Percentiles rank a stretch among this genome's conserved stretches.
Evolutionary conservation across 2,329 filamentous ascomycete genomes (phyloP).

Genomic region (Neonectria neomacrospora): DNA sequence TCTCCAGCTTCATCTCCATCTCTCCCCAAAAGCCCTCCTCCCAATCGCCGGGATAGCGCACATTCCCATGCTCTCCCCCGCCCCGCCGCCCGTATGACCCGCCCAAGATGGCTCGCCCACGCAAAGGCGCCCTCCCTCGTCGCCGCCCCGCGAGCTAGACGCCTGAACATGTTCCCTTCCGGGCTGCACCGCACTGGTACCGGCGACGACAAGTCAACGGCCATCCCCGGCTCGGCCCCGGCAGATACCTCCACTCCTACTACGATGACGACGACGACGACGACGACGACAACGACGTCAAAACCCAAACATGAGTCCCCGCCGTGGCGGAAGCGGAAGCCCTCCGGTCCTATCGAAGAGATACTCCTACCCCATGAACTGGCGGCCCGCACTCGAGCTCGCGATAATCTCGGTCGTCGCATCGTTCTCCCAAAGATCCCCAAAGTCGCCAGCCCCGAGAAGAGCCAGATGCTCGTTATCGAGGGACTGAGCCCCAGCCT

Average conservation of each 20-base stretch:
- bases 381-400: neutral
- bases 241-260: neutral
- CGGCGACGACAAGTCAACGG: neutral
- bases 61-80: constrained; percentile 33
- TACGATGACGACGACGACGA: neutral
- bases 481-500: constrained; percentile 68
- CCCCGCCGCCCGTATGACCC: constrained; percentile 45
- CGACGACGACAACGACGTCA: neutral
- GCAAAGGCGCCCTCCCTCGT: constrained; percentile 34
- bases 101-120: constrained; percentile 44
- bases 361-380: neutral
- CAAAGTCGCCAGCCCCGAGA: neutral
- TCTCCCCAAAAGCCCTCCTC: neutral
- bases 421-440: neutral
- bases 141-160: constrained; percentile 22
- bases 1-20: neutral
- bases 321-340: constrained; percentile 10
- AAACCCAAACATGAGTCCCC: neutral
- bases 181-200: neutral
- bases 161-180: constrained; percentile 4
- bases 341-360: neutral
- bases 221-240: neutral
- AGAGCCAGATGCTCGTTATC: constrained; percentile 63
- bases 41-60: neutral
- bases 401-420: neutral